phyloP scores from a whole-genome alignment of 805 yeast species.

The Nematodospora valgi region DNA sequence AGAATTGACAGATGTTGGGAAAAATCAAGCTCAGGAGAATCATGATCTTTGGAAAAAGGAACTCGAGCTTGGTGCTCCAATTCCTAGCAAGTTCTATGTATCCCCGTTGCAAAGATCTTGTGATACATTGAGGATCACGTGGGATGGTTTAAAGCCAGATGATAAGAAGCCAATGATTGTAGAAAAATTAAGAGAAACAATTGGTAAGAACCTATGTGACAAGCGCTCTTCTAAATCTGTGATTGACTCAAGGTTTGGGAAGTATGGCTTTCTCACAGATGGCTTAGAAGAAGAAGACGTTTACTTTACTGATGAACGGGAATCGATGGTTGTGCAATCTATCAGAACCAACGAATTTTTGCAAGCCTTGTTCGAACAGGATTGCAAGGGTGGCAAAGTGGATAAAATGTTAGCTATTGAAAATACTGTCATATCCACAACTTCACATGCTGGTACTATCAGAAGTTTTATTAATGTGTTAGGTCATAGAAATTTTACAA shows the following conservation, averaged over 20 bases:
- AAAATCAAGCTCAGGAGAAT: constrained; percentile 52
- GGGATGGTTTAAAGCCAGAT: constrained; percentile 36
- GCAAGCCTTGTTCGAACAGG: constrained; percentile 21
- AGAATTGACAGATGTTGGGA: constrained; percentile 51
- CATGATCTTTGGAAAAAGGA: constrained; percentile 42
- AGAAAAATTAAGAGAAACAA: constrained; percentile 54
- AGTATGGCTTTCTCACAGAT: constrained; percentile 39
- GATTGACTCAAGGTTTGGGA: constrained; percentile 35
- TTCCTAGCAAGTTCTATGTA: constrained; percentile 54
- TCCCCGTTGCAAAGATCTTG: constrained; percentile 66
- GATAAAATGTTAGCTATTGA: constrained; percentile 11
- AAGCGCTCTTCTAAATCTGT: constrained; percentile 43
- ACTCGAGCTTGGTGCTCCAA: constrained; percentile 45
- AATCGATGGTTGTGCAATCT: constrained; percentile 47
- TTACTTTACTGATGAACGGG: constrained; percentile 42
- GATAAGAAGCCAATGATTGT: constrained; percentile 29
- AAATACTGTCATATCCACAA: constrained; percentile 35
- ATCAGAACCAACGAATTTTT: constrained; percentile 46
- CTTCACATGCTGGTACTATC: constrained; percentile 53
- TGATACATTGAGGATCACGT: constrained; percentile 53
- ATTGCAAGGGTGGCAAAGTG: constrained; percentile 14
- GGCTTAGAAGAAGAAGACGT: constrained; percentile 49
- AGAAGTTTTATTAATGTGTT: constrained; percentile 42
- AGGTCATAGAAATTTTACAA: constrained; percentile 53
- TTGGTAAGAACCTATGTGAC: constrained; percentile 61